Base-by-base conservation (phyloP, 106 monocot species). In the Acorus gramineus region DNA sequence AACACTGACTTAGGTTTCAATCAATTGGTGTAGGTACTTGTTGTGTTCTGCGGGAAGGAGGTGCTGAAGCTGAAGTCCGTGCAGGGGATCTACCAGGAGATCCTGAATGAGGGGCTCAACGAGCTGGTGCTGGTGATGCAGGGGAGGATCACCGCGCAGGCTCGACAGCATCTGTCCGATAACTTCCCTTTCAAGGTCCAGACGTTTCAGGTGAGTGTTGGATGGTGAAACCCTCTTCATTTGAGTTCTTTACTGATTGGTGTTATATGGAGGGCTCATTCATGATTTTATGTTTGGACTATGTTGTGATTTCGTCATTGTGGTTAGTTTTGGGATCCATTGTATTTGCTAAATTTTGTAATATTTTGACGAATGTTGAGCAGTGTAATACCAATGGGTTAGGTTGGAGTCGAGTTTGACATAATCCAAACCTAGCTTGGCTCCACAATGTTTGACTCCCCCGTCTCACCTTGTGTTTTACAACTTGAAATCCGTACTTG, bases 121-220 rank as follows among this genome's bases (percentile, higher is more conserved):
- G n/a, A 81, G 5, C 62, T 88, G 61, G 81, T 88, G 44, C 44
- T 88, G 42, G 73, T 88, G 2, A 48, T 88, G 14, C 88, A 88
- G 51, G 69, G 70, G 67, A 87, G 73, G 59, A 55, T 75, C 45
- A 78, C 84, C 11, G 68, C 80, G 11, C 53, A 78, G 57, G 66
- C 84, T 60, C 80, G 81, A 55, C 42, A 61, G 9, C 14, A 11
- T 50, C 44, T 69, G 13, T 62, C 14, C 10, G 67, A 53, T 5
- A 42, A 11, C 7, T 62, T 69, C 50, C 75, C 65, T 14, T 63
- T 61, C 49, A 75, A 68, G 57, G 62, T 69, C 11, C 68, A 75
- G 62, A 69, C 53, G n/a, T 75, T 75, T 51, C 57, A 57, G 62
- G 75, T 75, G 11, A 10, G 61, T 14, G 4, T 7, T 46, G 11